Conservation (phyloP, 2,329 filamentous ascomycete genomes). For the Capronia americana region DNA sequence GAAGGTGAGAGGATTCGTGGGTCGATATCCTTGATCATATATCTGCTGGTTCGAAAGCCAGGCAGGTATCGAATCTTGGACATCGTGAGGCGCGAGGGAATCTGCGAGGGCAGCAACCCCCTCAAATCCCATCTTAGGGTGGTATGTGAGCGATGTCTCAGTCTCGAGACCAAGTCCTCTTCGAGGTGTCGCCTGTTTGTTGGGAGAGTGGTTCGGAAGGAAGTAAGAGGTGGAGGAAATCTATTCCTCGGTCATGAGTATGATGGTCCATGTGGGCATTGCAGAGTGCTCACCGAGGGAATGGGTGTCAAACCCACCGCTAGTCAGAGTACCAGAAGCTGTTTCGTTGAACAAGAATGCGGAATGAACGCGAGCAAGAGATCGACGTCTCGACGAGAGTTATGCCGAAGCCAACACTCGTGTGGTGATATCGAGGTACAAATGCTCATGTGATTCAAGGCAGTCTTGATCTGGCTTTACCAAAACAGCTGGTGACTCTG, state of each 20-base stretch:
- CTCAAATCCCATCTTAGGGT: slow-evolving; percentile 30
- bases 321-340: slow-evolving; percentile 31
- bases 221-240: slow-evolving; percentile 7
- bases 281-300: slow-evolving; percentile 18
- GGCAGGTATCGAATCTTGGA: slow-evolving; percentile 27
- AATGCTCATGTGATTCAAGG: slow-evolving; percentile 29
- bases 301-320: slow-evolving; percentile 32
- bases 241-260: slow-evolving; percentile 5
- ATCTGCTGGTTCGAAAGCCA: slow-evolving; percentile 27
- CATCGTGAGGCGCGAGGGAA: slow-evolving; percentile 22
- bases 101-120: slow-evolving; percentile 23
- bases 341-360: slow-evolving; percentile 25
- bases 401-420: slow-evolving; percentile 24
- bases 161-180: neutral
- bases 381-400: slow-evolving; percentile 21
- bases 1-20: slow-evolving; percentile 4
- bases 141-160: neutral
- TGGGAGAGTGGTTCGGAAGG: neutral
- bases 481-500: slow-evolving; percentile 37
- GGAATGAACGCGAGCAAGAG: slow-evolving; percentile 26
- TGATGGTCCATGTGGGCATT: neutral
- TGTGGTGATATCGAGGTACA: slow-evolving; percentile 21
- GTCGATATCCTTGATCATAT: slow-evolving; percentile 3
- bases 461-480: slow-evolving; percentile 27
- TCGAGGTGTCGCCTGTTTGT: neutral